Conservation (phyloP, 371 early-diverging fungal species). For the Actinomucor elegans region DNA sequence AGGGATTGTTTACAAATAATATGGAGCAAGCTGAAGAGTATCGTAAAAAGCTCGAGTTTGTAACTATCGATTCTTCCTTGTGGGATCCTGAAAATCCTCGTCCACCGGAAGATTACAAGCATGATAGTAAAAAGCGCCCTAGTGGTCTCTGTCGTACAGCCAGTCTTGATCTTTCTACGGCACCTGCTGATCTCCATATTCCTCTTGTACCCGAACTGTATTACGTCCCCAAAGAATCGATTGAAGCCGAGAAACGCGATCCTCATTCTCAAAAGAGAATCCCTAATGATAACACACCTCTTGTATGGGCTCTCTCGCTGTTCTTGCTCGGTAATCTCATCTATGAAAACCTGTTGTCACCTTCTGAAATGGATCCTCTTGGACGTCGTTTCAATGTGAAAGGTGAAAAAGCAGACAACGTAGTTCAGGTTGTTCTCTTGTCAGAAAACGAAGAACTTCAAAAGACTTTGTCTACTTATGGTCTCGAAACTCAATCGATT, state of each 20-base stretch:
- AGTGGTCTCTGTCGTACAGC: slow-evolving; percentile 11
- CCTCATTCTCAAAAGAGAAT: slow-evolving; percentile 79
- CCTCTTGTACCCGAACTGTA: slow-evolving; percentile 81
- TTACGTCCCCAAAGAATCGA: slow-evolving; percentile 72
- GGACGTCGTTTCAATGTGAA: slow-evolving; percentile 67
- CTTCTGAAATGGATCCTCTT: slow-evolving; percentile 87
- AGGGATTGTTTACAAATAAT: slow-evolving; percentile 77
- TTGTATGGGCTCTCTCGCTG: slow-evolving; percentile 90
- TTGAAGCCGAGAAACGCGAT: slow-evolving; percentile 73
- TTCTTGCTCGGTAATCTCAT: slow-evolving; percentile 79
- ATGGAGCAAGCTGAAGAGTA: slow-evolving; percentile 72
- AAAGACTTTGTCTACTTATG: slow-evolving; percentile 67
- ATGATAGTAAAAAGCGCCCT: slow-evolving; percentile 18
- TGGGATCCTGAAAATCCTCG: slow-evolving; percentile 45
- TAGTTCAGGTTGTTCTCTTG: slow-evolving; percentile 82
- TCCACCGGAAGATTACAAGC: slow-evolving; percentile 26
- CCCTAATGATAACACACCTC: slow-evolving; percentile 86
- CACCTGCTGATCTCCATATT: slow-evolving; percentile 23
- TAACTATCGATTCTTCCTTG: slow-evolving; percentile 68
- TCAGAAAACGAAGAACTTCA: slow-evolving; percentile 76
- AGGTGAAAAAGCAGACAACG: slow-evolving; percentile 47
- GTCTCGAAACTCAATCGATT: slow-evolving; percentile 76
- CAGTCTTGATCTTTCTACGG: slow-evolving; percentile 17
- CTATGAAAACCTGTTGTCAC: slow-evolving; percentile 74
- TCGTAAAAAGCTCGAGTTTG: slow-evolving; percentile 62